Conservation (phyloP, 2,329 filamentous ascomycete species). For the Fusarium brachygibbosum region DNA sequence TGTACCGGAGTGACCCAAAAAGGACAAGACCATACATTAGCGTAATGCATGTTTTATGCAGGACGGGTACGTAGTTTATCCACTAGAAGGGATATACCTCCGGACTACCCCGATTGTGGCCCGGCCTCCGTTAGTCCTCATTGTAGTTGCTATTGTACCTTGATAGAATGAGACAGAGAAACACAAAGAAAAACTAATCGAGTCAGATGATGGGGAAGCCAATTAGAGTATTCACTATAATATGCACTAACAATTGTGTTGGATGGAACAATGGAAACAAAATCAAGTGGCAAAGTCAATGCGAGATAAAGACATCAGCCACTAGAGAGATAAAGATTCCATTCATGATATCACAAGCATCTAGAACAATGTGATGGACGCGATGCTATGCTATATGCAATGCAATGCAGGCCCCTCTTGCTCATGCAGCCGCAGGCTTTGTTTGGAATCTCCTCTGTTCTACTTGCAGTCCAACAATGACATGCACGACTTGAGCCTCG, state of each 20-base stretch:
- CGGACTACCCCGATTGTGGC: slow-evolving; percentile 29
- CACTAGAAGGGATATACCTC: slow-evolving; percentile 18
- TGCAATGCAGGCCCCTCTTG: neutral
- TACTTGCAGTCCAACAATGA: neutral
- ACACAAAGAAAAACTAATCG: neutral
- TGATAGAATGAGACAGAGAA: neutral
- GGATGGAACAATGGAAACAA: neutral
- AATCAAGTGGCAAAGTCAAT: neutral
- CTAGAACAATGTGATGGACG: slow-evolving; percentile 11
- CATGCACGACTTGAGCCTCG: slow-evolving; percentile 28
- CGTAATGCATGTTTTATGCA: slow-evolving; percentile 24
- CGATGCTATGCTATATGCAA: neutral
- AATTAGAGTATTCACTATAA: neutral
- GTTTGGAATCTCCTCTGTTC: slow-evolving; percentile 30
- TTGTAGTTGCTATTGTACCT: neutral
- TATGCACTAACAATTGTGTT: neutral
- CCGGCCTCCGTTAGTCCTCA: neutral
- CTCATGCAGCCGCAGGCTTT: slow-evolving; percentile 7
- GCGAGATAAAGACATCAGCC: neutral
- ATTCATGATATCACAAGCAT: slow-evolving; percentile 30
- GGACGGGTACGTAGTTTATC: slow-evolving; percentile 22
- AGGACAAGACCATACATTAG: slow-evolving; percentile 40
- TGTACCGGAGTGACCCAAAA: slow-evolving; percentile 40
- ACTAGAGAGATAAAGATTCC: slow-evolving; percentile 11
- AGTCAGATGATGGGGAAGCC: neutral